These are phyloP conservation scores for Quercus parvula DNA, from an alignment of 306 rosid genomes.

Conservation along the genomic window DNA sequence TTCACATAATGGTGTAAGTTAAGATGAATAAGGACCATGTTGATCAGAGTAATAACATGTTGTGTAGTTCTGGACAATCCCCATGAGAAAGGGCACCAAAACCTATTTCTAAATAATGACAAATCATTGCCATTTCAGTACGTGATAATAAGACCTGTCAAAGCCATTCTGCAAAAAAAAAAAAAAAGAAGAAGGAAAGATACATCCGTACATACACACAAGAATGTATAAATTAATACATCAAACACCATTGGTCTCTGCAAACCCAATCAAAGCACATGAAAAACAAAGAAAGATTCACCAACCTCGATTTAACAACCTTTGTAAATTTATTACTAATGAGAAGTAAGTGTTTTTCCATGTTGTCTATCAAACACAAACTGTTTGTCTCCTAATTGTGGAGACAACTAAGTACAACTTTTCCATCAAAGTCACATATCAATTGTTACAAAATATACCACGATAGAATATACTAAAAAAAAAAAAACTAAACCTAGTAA, in stretches of 20 bases:
- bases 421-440: neutral
- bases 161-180: neutral
- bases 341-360: neutral
- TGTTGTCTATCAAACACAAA: neutral
- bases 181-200: neutral
- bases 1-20: neutral
- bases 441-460: neutral
- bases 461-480: neutral
- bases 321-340: neutral
- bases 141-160: neutral
- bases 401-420: neutral
- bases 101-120: no score
- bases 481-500: neutral
- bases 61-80: neutral
- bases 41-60: neutral
- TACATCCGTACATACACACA: neutral
- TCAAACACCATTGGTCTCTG: neutral
- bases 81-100: neutral
- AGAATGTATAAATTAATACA: neutral
- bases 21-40: neutral
- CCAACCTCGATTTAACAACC: neutral
- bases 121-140: no score
- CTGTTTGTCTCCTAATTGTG: constrained; percentile 2
- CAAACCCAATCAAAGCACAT: neutral
- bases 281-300: neutral